Evolutionary conservation across 768 basidiomycete species (phyloP).

Genomic region (Lactarius indigo): DNA sequence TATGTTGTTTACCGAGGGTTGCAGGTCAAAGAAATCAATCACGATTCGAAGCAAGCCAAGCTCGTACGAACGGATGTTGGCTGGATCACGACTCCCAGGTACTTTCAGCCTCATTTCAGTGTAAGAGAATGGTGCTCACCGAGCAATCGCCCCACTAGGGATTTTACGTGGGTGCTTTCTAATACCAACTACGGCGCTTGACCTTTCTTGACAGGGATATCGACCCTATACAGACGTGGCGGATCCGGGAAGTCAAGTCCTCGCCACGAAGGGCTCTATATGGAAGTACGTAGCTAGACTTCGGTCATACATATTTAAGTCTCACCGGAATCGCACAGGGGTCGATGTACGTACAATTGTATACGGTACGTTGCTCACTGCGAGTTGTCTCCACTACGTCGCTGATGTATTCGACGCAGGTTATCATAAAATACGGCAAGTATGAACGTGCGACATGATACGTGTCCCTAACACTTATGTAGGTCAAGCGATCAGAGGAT

Average conservation of each 20-base stretch:
- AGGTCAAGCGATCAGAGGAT: slow-evolving; percentile 52
- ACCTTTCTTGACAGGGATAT: slow-evolving; percentile 41
- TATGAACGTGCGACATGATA: not conserved
- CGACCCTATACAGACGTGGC: slow-evolving; percentile 71
- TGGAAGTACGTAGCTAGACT: slow-evolving; percentile 51
- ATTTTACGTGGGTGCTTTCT: slow-evolving; percentile 58
- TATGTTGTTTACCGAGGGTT: not conserved
- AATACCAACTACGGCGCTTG: not conserved
- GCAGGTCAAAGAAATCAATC: slow-evolving; percentile 75
- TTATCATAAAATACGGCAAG: slow-evolving; percentile 74
- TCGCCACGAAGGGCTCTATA: slow-evolving; percentile 61
- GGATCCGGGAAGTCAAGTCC: slow-evolving; percentile 61
- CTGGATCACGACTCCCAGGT: slow-evolving; percentile 77
- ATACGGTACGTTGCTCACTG: slow-evolving; percentile 51
- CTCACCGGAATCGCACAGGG: slow-evolving; percentile 37
- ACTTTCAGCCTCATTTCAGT: not conserved
- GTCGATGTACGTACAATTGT: slow-evolving; percentile 65
- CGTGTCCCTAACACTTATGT: not conserved
- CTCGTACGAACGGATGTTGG: slow-evolving; percentile 74
- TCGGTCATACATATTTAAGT: not conserved
- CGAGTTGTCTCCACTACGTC: not conserved
- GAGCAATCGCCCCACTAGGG: slow-evolving; percentile 40
- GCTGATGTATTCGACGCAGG: slow-evolving; percentile 40
- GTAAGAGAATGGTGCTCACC: not conserved
- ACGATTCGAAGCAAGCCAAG: slow-evolving; percentile 70